Percentiles rank a stretch among this genome's conserved stretches.
phyloP scores from a whole-genome alignment of 2,329 filamentous ascomycete species.

The Whalleya microplaca region DNA sequence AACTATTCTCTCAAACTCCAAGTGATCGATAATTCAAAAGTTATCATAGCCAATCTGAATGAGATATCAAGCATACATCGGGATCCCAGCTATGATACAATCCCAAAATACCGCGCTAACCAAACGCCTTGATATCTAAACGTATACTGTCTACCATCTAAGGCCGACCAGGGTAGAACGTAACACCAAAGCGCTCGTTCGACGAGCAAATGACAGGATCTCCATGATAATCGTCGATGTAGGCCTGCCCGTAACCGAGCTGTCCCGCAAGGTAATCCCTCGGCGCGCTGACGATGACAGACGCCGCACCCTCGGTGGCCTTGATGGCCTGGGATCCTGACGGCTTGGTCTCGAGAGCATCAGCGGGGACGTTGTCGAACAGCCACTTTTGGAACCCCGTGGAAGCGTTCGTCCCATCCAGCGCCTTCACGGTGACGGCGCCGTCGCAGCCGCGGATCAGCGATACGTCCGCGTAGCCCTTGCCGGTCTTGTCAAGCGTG shows the following conservation, averaged over 20 bases:
- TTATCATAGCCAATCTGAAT: no score
- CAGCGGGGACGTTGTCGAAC: constrained; percentile 6
- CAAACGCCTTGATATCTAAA: neutral
- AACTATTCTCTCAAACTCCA: no score
- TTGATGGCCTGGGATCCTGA: constrained; percentile 9
- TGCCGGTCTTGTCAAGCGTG: constrained; percentile 7
- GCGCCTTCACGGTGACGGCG: constrained; percentile 9
- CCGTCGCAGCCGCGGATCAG: constrained; percentile 27
- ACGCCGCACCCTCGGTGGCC: constrained; percentile 8
- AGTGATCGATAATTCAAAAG: no score
- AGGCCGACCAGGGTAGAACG: constrained; percentile 16
- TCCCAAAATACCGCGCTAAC: neutral
- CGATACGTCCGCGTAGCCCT: constrained; percentile 20
- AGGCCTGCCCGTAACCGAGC: constrained; percentile 15
- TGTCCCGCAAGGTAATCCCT: constrained; percentile 13
- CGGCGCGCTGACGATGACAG: neutral
- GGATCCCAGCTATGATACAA: neutral
- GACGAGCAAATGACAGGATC: constrained; percentile 22
- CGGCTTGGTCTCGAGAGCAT: constrained; percentile 6
- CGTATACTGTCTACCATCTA: neutral
- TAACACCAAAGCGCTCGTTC: constrained; percentile 17
- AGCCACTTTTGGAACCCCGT: constrained; percentile 15
- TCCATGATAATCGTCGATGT: constrained; percentile 26
- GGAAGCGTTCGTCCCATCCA: constrained; percentile 2
- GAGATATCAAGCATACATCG: no score